Percentiles rank a stretch among this genome's conserved stretches.
Evolutionary conservation across 495 filamentous ascomycete genomes (phyloP).

Genomic region (Annulohypoxylon stygium): DNA sequence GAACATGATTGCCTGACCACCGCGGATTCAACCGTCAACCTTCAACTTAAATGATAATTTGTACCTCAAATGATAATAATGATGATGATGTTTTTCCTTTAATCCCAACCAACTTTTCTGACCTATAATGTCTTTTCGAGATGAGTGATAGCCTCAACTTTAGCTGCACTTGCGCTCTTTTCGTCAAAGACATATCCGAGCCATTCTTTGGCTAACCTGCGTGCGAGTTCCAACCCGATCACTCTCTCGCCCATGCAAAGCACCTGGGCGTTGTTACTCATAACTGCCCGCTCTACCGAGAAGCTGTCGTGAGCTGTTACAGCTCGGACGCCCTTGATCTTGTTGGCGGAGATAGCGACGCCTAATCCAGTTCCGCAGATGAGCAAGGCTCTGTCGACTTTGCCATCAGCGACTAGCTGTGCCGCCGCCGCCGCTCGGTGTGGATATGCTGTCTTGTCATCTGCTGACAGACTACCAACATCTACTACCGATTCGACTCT

Average conservation of each 20-base stretch:
- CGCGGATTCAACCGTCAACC: no score
- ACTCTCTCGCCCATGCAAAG: constrained; percentile 90
- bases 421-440: constrained; percentile 80
- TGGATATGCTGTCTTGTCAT: constrained; percentile 87
- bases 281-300: constrained; percentile 81
- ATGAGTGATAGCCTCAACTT: constrained; percentile 80
- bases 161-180: constrained; percentile 75
- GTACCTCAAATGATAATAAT: no score
- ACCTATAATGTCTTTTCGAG: constrained; percentile 69
- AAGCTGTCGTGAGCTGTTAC: constrained; percentile 91
- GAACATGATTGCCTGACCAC: no score
- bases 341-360: constrained; percentile 88
- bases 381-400: constrained; percentile 82
- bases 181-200: constrained; percentile 84
- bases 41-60: no score
- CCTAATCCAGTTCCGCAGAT: constrained; percentile 91
- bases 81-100: no score
- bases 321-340: constrained; percentile 84
- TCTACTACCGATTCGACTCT: constrained; percentile 77
- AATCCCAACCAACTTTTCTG: not conserved
- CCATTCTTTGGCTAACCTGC: constrained; percentile 84
- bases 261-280: constrained; percentile 90
- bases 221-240: constrained; percentile 82
- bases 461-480: constrained; percentile 65
- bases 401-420: constrained; percentile 74